Evolutionary conservation across 768 basidiomycete species (phyloP), one percentile per base, ranked within the genome.

Genomic region (Tylopilus sp.): DNA sequence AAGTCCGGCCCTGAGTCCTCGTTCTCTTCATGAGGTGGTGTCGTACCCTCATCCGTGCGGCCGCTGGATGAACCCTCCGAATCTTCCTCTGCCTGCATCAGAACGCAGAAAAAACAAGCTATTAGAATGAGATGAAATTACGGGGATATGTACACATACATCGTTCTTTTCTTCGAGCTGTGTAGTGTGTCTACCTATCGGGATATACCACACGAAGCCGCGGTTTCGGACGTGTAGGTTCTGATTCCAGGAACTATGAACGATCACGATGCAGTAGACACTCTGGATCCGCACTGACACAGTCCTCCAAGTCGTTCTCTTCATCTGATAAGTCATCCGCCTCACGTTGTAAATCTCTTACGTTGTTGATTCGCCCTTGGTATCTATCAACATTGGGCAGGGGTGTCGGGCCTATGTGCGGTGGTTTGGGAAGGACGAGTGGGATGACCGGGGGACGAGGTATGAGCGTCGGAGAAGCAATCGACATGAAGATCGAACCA

Each of bases 251-350:
- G 36, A 22, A 12, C 33, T 33, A 21, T 58, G 33, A 60, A 30
- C 8, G 13, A 16, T 16, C 59, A 30, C 8, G 13, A 16, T 16
- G 17, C 2, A n/a, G 16, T 43, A 6, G 13, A 45, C 28, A n/a
- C 17, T 28, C 37, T 24, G 29, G 22, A 29, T 28, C 29, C 9
- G 14, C 28, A 72, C 81, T 57, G 63, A 87, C 89, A 58, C 82
- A 74, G 40, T 87, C 86, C 53, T 92, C 89, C n/a, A 92, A 64
- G 60, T 91, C 87, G 47, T 76, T 80, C 70, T 92, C 90, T 66
- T 92, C 90, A 52, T 92, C 90, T 53, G 87, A 90, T 55, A 92
- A 70, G 61, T 92, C 88, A 44, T 89, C 87, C 77, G 89, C 86
- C 66, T 92, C 89, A 36, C 82, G 80, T 55, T 81, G 78, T 28